phyloP scores from a whole-genome alignment of 164 flowering plant genomes.

The Vitis vinifera region DNA sequence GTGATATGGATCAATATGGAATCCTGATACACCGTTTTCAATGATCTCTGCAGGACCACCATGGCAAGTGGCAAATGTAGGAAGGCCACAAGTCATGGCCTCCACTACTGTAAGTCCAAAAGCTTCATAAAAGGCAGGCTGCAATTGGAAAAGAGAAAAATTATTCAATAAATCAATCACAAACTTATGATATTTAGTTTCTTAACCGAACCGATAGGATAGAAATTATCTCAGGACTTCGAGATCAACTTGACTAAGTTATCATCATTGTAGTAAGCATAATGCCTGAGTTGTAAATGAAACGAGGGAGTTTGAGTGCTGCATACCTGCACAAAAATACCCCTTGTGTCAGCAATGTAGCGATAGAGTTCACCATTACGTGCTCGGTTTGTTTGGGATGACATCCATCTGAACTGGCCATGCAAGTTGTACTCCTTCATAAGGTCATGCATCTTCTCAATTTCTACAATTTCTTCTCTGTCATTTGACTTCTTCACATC shows the following conservation, averaged over 20 bases:
- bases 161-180: no score
- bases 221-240: no score
- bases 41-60: slow-evolving; percentile 99
- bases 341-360: slow-evolving; percentile 83
- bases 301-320: neutral
- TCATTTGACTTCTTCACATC: slow-evolving; percentile 81
- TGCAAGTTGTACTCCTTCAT: slow-evolving; percentile 63
- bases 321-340: slow-evolving; percentile 87
- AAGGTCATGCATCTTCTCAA: slow-evolving; percentile 87
- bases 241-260: no score
- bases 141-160: slow-evolving; percentile 12
- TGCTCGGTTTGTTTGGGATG: slow-evolving; percentile 77
- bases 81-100: slow-evolving; percentile 98
- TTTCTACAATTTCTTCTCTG: slow-evolving; percentile 90
- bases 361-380: slow-evolving; percentile 97
- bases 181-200: no score
- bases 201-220: no score
- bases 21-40: slow-evolving; percentile 86
- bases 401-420: slow-evolving; percentile 91
- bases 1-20: slow-evolving; percentile 94
- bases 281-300: neutral
- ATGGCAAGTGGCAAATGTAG: slow-evolving; percentile 95
- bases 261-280: neutral
- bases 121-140: slow-evolving; percentile 97
- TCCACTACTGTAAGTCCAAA: slow-evolving; percentile 98